Evolutionary conservation across 768 basidiomycete genomes (phyloP).

Genomic region (Rhizopogon vinicolor): DNA sequence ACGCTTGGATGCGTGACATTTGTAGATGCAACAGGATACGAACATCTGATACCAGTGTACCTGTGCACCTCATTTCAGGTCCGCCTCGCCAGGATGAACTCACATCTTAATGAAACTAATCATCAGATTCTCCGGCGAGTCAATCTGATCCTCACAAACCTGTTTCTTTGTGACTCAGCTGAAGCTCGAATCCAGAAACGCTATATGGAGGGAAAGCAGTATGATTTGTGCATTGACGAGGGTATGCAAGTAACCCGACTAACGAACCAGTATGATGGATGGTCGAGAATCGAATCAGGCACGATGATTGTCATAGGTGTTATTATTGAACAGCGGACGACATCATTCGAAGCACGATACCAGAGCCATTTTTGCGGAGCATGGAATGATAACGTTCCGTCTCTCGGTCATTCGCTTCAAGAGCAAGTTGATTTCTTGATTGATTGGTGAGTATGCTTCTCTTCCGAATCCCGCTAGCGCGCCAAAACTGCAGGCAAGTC

Average conservation of each 20-base stretch:
- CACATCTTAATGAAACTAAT: background rate
- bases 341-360: conserved; percentile 6
- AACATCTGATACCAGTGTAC: conserved; percentile 21
- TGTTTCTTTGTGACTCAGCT: conserved; percentile 11
- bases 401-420: background rate
- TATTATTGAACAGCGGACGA: conserved; percentile 14
- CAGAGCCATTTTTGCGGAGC: conserved; percentile 17
- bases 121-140: conserved; percentile 15
- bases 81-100: background rate
- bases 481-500: conserved; percentile 10
- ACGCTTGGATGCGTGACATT: conserved; percentile 18
- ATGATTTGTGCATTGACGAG: conserved; percentile 20
- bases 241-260: conserved; percentile 17
- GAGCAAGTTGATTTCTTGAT: conserved; percentile 18
- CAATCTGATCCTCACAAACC: conserved; percentile 12
- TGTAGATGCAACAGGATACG: conserved; percentile 21
- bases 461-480: background rate
- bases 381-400: conserved; percentile 5
- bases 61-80: conserved; percentile 23
- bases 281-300: conserved; percentile 19
- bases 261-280: conserved; percentile 10
- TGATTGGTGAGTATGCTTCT: conserved; percentile 14
- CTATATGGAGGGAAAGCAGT: conserved; percentile 18
- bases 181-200: conserved; percentile 19
- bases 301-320: conserved; percentile 21